Evolutionary conservation across 345 rosid genomes (phyloP).

Genomic region (Hibiscus mutabilis): DNA sequence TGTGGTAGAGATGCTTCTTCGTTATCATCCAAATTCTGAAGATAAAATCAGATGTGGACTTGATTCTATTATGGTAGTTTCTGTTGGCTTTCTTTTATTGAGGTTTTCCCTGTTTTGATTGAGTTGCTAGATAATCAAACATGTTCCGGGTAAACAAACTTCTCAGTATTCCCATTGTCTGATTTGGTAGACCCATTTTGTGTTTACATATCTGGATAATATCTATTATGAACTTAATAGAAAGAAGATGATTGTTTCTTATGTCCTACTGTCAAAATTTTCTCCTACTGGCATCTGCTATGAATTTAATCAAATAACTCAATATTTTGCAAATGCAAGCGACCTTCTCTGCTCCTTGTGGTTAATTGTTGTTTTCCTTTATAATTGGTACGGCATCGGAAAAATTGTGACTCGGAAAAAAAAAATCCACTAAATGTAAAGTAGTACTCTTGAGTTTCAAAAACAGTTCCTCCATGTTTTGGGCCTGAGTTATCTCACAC

Average conservation of each 20-base stretch:
- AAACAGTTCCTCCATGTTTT: neutral
- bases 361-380: neutral
- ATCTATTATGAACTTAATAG: neutral
- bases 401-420: neutral
- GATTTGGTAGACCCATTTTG: neutral
- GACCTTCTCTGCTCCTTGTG: neutral
- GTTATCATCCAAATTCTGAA: conserved; percentile 58
- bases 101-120: neutral
- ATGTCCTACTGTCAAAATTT: neutral
- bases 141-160: neutral
- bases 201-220: neutral
- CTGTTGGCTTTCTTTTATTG: neutral
- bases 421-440: neutral
- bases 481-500: neutral
- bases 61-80: conserved; percentile 60
- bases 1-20: conserved; percentile 63
- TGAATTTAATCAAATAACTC: neutral
- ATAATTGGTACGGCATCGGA: neutral
- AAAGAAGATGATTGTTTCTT: neutral
- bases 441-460: neutral
- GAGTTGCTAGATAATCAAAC: neutral
- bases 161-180: neutral
- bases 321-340: neutral
- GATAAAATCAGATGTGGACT: conserved; percentile 83
- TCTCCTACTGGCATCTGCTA: neutral